Evolutionary conservation across 495 filamentous ascomycete genomes (phyloP), one percentile per base, ranked within the genome.

Genomic region (Articulospora tetracladia): DNA sequence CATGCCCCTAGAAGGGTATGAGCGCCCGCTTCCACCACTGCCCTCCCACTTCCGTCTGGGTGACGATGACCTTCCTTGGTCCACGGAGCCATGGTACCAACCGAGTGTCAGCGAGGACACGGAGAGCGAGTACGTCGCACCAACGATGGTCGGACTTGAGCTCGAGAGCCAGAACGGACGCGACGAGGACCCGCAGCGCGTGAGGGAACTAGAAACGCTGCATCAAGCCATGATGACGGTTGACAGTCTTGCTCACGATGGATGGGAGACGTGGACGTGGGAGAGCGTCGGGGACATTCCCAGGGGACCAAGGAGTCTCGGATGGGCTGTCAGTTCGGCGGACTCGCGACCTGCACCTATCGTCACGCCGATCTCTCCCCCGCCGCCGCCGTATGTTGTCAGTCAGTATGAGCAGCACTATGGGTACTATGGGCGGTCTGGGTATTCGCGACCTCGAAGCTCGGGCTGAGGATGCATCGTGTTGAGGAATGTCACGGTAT

Each of bases 201-300:
- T 61, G 20, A 64, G 70, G 24, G 77, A 83, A 22, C 69, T 81
- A 26, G 78, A 74, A 55, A 74, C 77, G 0, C 66, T 83, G 17
- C 77, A 77, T 19, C 72, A 72, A 25, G 80, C 80, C 25, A 79
- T 83, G 79, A 77, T 83, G 73, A 82, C 80, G 3, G 77, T 83
- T 8, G 80, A 81, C 47, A 64, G 61, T 49, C 25, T 64, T n/a
- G 22, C 48, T 54, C 32, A 62, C 24, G 65, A 64, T 57, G 58
- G 52, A 27, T 62, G 65, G 62, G 61, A 65, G 30, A 17, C 54
- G 17, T 61, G 60, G 64, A 60, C 61, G 34, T 61, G 57, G 60
- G 62, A 60, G 27, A 68, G 59, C 24, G 50, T 58, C 23, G 62
- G 56, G 24, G 61, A 63, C 34, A 57, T 61, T 27, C 57, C 64